Conservation (phyloP, 441 rosid species). For the Populus hybrid region DNA sequence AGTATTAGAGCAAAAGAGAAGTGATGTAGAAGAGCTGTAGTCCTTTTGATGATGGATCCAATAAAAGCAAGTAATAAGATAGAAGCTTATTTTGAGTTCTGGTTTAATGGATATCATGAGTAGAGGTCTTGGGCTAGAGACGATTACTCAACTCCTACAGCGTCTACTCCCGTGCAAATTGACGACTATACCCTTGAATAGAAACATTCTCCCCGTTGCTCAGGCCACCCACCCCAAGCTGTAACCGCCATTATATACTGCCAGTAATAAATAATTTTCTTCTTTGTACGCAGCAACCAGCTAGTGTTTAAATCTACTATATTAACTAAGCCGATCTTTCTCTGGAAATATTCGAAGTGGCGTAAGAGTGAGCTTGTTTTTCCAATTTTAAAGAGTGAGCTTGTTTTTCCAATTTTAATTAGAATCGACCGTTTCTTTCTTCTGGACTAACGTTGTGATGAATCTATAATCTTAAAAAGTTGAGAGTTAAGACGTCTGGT, state of each 20-base stretch:
- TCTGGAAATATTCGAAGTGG: neutral
- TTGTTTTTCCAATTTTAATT: too few relatives aligned
- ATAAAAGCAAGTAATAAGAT: conserved; percentile 12
- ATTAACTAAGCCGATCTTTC: neutral
- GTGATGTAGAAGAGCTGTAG: conserved; percentile 15
- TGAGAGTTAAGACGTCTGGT: neutral
- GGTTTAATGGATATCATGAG: neutral
- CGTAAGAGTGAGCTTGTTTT: neutral
- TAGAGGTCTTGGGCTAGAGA: conserved; percentile 2
- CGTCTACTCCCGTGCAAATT: neutral
- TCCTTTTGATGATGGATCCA: conserved; percentile 16
- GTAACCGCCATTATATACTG: too few relatives aligned
- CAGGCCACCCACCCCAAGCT: too few relatives aligned
- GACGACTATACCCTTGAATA: neutral
- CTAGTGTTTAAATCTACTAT: too few relatives aligned
- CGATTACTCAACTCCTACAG: neutral
- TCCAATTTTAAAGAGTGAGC: neutral
- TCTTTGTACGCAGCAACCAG: too few relatives aligned
- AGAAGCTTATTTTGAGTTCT: conserved; percentile 22
- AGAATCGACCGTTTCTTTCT: neutral
- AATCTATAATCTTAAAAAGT: neutral
- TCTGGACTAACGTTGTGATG: neutral
- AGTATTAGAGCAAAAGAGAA: conserved; percentile 1
- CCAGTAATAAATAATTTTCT: too few relatives aligned
- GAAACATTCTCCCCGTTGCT: too few relatives aligned